phyloP scores from a whole-genome alignment of 495 filamentous ascomycete genomes.

The Pyrenopolyporus hunteri region DNA sequence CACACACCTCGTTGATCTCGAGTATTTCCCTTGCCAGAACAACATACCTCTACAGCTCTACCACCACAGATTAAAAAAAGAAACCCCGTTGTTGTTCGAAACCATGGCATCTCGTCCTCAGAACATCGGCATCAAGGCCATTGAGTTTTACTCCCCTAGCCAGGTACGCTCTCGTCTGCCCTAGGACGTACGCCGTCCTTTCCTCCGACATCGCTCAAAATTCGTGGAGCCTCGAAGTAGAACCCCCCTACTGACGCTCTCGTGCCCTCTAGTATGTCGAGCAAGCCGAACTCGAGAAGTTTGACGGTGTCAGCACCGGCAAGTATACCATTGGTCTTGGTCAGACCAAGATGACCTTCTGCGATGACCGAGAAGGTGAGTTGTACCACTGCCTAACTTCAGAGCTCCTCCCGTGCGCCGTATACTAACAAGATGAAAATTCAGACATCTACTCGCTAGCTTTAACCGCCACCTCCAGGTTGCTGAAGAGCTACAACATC shows the following conservation, averaged over 20 bases:
- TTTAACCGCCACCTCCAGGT: slow-evolving; percentile 85
- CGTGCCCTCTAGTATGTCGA: slow-evolving; percentile 79
- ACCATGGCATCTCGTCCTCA: slow-evolving; percentile 87
- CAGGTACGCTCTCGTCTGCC: slow-evolving; percentile 67
- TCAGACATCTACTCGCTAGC: slow-evolving; percentile 97
- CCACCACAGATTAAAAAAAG: background rate
- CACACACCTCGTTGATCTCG: slow-evolving; percentile 15
- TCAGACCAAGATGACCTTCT: slow-evolving; percentile 99
- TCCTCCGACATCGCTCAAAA: slow-evolving; percentile 12
- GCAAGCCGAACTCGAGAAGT: slow-evolving; percentile 94
- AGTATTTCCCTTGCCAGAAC: slow-evolving; percentile 32
- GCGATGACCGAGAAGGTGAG: slow-evolving; percentile 96
- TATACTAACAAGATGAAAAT: slow-evolving; percentile 20
- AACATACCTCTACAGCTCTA: slow-evolving; percentile 31
- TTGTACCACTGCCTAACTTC: slow-evolving; percentile 35
- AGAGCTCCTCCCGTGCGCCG: slow-evolving; percentile 1
- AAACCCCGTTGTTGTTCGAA: slow-evolving; percentile 22
- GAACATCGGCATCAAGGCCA: slow-evolving; percentile 99
- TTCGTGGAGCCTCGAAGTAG: slow-evolving; percentile 3
- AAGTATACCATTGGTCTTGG: slow-evolving; percentile 99
- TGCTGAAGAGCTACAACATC: slow-evolving; percentile 92
- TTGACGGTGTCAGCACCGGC: slow-evolving; percentile 91
- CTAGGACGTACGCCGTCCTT: background rate
- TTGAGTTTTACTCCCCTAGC: slow-evolving; percentile 97
- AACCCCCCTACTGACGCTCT: slow-evolving; percentile 37